phyloP scores from a whole-genome alignment of 139 green algal genomes.

The Mesotaenium endlicherianum region DNA sequence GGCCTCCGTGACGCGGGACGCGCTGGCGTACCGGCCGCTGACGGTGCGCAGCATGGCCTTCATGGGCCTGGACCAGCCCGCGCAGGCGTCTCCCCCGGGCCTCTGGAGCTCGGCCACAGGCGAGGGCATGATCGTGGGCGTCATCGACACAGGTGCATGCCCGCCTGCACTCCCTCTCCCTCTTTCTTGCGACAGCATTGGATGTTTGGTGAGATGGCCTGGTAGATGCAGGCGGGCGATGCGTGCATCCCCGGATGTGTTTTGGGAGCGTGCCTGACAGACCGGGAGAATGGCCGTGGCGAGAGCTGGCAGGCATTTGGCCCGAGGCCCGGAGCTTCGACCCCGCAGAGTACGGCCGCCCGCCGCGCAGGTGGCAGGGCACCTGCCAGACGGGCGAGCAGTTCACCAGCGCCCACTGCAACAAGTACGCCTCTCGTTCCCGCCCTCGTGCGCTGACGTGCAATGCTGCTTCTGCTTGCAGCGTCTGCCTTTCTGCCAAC shows the following conservation, averaged over 20 bases:
- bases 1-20: background rate
- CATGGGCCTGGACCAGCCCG: background rate
- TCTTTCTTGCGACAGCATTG: too few relatives aligned
- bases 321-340: background rate
- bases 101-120: background rate
- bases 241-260: too few relatives aligned
- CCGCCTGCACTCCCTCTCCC: too few relatives aligned
- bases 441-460: too few relatives aligned
- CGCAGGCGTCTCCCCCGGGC: background rate
- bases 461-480: too few relatives aligned
- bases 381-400: background rate
- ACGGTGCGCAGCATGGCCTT: background rate
- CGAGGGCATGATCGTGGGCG: background rate
- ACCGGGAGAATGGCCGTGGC: too few relatives aligned
- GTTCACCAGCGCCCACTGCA: background rate
- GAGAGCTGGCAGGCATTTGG: background rate
- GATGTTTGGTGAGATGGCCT: too few relatives aligned
- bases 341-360: background rate
- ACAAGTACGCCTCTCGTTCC: too few relatives aligned
- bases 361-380: background rate
- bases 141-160: constrained; percentile 19
- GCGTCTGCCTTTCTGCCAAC: too few relatives aligned
- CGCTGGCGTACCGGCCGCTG: background rate
- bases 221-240: too few relatives aligned
- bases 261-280: too few relatives aligned